phyloP scores from a whole-genome alignment of 768 basidiomycete species.

The Suillus subaureus region DNA sequence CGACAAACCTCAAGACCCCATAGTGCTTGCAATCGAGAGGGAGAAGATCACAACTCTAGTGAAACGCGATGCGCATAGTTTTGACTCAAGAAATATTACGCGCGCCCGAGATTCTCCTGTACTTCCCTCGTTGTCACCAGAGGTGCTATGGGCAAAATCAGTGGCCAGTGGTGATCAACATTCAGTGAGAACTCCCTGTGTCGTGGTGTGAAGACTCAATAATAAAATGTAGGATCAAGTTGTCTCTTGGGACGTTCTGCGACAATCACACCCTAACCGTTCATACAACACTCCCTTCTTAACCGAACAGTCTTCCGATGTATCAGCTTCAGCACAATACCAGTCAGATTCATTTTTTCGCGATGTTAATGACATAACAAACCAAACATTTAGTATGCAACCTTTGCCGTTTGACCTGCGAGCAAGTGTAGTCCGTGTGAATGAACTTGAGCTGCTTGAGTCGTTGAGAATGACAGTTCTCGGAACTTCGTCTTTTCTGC shows the following conservation, averaged over 20 bases:
- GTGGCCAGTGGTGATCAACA: conserved; percentile 10
- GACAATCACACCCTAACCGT: conserved; percentile 32
- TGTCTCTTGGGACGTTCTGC: conserved; percentile 66
- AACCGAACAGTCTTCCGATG: conserved; percentile 60
- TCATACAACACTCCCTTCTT: conserved; percentile 56
- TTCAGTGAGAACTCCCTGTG: conserved; percentile 18
- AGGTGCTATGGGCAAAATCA: conserved; percentile 24
- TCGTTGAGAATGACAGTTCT: conserved; percentile 59
- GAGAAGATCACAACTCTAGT: conserved; percentile 4
- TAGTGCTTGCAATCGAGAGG: conserved; percentile 56
- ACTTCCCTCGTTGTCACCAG: background rate
- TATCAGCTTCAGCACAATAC: conserved; percentile 60
- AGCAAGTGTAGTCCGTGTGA: conserved; percentile 45
- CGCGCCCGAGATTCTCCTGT: no score
- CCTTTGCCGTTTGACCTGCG: conserved; percentile 44
- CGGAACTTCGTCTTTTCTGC: conserved; percentile 68
- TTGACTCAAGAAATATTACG: background rate
- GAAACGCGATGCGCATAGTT: background rate
- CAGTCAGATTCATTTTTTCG: conserved; percentile 45
- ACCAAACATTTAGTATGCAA: conserved; percentile 45
- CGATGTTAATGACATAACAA: conserved; percentile 3
- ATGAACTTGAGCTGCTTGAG: conserved; percentile 48
- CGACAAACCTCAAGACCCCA: conserved; percentile 80
- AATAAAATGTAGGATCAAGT: conserved; percentile 43
- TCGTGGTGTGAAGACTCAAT: background rate